Conservation (phyloP, 2,329 filamentous ascomycete genomes). For the Pseudocercospora fijiensis region DNA sequence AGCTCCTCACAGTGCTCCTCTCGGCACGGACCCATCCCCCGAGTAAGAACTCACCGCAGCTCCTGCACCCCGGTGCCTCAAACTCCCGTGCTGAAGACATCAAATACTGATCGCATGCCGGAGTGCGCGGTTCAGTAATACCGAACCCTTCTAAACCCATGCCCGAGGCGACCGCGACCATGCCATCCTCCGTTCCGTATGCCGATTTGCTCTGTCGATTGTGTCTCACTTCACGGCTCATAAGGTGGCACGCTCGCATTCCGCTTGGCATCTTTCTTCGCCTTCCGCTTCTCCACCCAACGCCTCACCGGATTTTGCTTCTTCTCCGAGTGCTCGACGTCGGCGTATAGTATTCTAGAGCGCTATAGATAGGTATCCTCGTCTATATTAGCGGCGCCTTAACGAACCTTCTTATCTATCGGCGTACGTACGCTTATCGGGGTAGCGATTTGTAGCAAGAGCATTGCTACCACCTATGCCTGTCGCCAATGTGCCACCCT, state of each 20-base stretch:
- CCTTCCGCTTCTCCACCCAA: constrained; percentile 25
- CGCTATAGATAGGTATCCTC: too few relatives aligned
- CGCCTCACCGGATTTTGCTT: constrained; percentile 16
- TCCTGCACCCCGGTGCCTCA: neutral
- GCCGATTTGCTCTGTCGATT: neutral
- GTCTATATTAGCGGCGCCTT: too few relatives aligned
- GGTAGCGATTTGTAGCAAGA: too few relatives aligned
- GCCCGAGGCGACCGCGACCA: neutral
- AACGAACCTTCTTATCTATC: too few relatives aligned
- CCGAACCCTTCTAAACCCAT: neutral
- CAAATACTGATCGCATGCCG: too few relatives aligned
- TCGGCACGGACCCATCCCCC: neutral
- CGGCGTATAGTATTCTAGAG: too few relatives aligned
- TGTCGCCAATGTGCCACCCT: constrained; percentile 24
- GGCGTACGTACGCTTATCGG: too few relatives aligned
- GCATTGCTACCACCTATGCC: constrained; percentile 17
- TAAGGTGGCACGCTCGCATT: constrained; percentile 19
- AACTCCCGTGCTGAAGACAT: neutral
- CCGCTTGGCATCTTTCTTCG: constrained; percentile 20
- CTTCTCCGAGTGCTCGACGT: constrained; percentile 15
- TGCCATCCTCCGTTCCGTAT: neutral
- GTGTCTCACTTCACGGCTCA: neutral
- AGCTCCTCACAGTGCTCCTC: too few relatives aligned
- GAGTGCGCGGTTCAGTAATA: neutral
- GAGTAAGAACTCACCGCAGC: neutral